Evolutionary conservation across 148 eudicot species (phyloP), one percentile per base, ranked within the genome.

Genomic region (Rhododendron vialii): DNA sequence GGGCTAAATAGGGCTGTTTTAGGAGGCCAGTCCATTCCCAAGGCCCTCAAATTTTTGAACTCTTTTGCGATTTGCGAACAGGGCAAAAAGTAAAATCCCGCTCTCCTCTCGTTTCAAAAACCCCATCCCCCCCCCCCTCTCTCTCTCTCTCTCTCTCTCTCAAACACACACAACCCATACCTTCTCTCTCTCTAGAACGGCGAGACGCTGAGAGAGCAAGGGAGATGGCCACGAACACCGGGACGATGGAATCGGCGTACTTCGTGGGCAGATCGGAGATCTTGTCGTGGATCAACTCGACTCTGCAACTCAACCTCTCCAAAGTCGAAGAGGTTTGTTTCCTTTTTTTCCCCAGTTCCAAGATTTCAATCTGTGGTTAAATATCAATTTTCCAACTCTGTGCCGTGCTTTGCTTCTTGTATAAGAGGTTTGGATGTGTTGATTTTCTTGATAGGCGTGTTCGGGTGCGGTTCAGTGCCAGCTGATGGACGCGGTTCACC

Each of bases 381-480:
- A 26, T 11, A 67, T 9, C 33, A 69, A 69, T 69, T 69, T 67
- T n/a, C 17, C 35, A 12, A 26, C 9, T 30, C 83, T 35, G 6
- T 41, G 45, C 45, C 45, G 45, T 55, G 33, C 4, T 35, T 50
- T 51, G 0, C 3, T 80, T 81, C 2, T 53, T 53, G 35, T 55
- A 14, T 2, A 14, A 17, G 67, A 35, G 73, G 9, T 82, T 53
- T 67, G 73, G 63, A 51, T 78, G 15, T 74, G 84, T 81, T 82
- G 38, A 82, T 71, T 85, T 67, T 67, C 33, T 67, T 71, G 50
- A 86, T 7, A 95, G 99, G 95, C 96, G 17, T 94, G 95, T 26
- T 90, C 96, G 5, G 99, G 99, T 36, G 99, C 99, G 47, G 96
- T 96, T 84, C 98, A 96, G 1, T 96, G 99, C 86, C 98, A 96